Conservation (phyloP, 805 yeast genomes). For the Martiniozyma abietophila region DNA sequence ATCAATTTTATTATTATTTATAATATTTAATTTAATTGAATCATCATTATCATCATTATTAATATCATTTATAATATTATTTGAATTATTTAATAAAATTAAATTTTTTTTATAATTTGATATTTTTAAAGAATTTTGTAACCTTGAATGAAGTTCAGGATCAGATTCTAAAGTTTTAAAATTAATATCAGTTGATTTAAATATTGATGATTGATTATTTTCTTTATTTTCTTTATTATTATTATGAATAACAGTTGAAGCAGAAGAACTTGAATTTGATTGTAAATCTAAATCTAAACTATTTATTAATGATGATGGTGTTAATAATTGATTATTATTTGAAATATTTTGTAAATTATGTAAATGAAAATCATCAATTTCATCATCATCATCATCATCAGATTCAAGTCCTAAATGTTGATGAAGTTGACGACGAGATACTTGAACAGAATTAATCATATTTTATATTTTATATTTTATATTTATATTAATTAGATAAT, state of each 20-base stretch:
- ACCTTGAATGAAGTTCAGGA: constrained; percentile 7
- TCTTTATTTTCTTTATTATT: constrained; percentile 6
- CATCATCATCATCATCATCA: constrained; percentile 17
- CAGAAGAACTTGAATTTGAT: constrained; percentile 21
- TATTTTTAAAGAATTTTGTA: constrained; percentile 5
- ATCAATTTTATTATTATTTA: constrained; percentile 1
- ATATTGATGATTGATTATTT: too few species aligned
- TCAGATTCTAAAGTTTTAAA: constrained; percentile 21
- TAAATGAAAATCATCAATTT: constrained; percentile 14
- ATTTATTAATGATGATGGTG: too few species aligned
- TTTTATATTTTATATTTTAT: too few species aligned
- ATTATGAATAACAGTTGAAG: constrained; percentile 22
- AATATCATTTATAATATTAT: not conserved
- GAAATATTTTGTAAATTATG: constrained; percentile 9
- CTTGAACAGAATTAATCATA: too few species aligned
- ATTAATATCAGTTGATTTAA: not conserved
- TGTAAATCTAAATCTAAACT: constrained; percentile 9
- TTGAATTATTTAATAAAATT: too few species aligned
- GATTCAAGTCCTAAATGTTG: too few species aligned
- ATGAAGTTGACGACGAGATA: constrained; percentile 4
- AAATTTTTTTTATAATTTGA: constrained; percentile 1
- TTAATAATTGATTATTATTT: constrained; percentile 9
- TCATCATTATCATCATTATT: not conserved
- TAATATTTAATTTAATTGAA: not conserved
- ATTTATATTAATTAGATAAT: too few species aligned